A percentile compares a stretch with the other conserved stretches of the same genome.
Conservation (phyloP, 192 early-diverging fungal species). For the Fimicolochytrium jonesii region DNA sequence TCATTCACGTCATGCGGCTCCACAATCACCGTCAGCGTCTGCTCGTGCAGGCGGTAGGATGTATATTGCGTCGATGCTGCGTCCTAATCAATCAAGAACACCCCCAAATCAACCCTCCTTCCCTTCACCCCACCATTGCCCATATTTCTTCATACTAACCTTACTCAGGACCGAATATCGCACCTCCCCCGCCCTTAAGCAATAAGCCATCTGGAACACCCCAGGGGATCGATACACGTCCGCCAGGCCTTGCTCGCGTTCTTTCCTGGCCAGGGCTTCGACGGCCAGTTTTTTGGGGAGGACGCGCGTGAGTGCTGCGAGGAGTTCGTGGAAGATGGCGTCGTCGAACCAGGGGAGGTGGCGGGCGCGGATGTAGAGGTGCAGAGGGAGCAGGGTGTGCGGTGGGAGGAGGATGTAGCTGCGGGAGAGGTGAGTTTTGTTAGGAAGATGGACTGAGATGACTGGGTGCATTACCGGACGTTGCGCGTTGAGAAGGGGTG, state of each 20-base stretch:
- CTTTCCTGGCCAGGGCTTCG: background rate
- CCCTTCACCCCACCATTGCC: background rate
- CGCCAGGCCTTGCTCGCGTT: constrained; percentile 4
- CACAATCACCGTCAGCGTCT: background rate
- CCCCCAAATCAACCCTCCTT: background rate
- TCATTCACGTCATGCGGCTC: constrained; percentile 3
- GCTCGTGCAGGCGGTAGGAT: background rate
- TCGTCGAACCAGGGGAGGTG: background rate
- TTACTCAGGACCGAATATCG: background rate
- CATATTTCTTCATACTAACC: background rate
- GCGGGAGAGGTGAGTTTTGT: too few relatives aligned
- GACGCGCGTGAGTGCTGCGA: background rate
- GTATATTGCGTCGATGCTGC: background rate
- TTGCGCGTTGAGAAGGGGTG: too few relatives aligned
- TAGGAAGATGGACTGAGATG: too few relatives aligned
- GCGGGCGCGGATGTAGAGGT: background rate
- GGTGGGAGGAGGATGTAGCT: too few relatives aligned
- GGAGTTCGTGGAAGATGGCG: background rate
- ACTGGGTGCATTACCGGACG: too few relatives aligned
- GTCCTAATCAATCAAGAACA: constrained; percentile 1
- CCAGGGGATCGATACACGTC: constrained; percentile 2
- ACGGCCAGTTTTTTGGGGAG: background rate
- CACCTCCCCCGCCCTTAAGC: background rate
- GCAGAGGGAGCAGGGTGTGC: background rate
- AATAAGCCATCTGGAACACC: constrained; percentile 4